Percentiles rank a stretch among this genome's conserved stretches.
Conservation (phyloP, 768 basidiomycete species). For the Russula ochroleuca region DNA sequence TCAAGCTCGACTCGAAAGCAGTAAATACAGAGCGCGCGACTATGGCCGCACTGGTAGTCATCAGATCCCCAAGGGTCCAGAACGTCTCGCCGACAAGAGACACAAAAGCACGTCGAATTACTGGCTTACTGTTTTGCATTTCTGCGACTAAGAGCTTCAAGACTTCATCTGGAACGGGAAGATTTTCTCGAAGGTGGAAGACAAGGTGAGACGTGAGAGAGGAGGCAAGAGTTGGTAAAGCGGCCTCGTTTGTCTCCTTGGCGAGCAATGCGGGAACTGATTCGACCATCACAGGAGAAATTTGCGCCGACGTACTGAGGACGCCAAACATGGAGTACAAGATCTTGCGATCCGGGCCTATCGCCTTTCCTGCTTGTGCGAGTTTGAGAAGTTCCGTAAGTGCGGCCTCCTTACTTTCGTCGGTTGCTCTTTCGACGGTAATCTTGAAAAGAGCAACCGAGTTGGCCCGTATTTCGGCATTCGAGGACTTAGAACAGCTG, state of each 20-base stretch:
- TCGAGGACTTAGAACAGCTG: constrained; percentile 71
- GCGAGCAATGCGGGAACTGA: constrained; percentile 43
- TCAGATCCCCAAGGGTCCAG: constrained; percentile 43
- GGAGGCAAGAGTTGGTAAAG: constrained; percentile 49
- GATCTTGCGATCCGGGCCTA: constrained; percentile 80
- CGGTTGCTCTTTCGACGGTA: constrained; percentile 37
- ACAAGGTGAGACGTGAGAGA: constrained; percentile 58
- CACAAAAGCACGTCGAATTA: constrained; percentile 58
- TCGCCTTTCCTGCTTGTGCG: constrained; percentile 79
- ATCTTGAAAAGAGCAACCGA: constrained; percentile 55
- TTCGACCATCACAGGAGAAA: constrained; percentile 47
- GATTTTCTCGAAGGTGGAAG: constrained; percentile 45
- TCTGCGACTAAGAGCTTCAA: constrained; percentile 60
- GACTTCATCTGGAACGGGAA: constrained; percentile 43
- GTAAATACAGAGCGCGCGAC: constrained; percentile 56
- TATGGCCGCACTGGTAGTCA: constrained; percentile 40
- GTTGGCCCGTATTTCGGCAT: constrained; percentile 52
- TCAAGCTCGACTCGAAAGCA: constrained; percentile 66
- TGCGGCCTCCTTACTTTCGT: constrained; percentile 43
- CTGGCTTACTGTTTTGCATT: constrained; percentile 62
- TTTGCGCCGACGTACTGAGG: constrained; percentile 45
- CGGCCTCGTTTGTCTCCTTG: constrained; percentile 79
- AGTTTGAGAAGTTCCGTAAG: constrained; percentile 66
- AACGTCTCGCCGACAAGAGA: constrained; percentile 57
- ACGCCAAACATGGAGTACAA: constrained; percentile 73